Evolutionary conservation across 2,329 filamentous ascomycete species (phyloP), one percentile per base, ranked within the genome.

Genomic region (Xylariaceae sp.): DNA sequence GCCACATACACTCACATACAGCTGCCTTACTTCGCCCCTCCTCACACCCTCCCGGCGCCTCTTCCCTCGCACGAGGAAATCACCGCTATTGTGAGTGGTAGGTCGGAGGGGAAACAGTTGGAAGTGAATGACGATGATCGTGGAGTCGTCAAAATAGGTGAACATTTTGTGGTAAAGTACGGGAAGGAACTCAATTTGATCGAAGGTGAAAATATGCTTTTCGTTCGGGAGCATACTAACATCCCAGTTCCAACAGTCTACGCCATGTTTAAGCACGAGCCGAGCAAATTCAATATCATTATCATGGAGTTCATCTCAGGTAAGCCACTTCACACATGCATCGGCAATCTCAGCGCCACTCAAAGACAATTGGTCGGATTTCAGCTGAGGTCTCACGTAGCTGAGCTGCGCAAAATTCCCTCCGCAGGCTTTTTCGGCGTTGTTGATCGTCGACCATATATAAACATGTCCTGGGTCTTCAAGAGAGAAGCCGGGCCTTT

Each of bases 141-240:
- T 14, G 12, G 60, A 50, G 50, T 67, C 21, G 60, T 66, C 21
- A 48, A 45, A 40, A 54, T 70, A 32, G 59, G 57, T 18, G 18
- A 60, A 9, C 26, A 51, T 18, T 56, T 64, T 49, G 59, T 64
- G 6, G 65, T 67, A 10, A 70, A 68, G 59, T 69, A 63, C 59
- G 72, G 62, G 20, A 37, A 40, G 16, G 45, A 54, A 7, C 50
- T 71, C 44, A 50, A 64, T 26, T 60, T 70, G 6, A 51, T 67
- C 12, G 70, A 73, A 63, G 69, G 68, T 23, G 60, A 67, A 47
- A 72, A 69, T 49, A 71, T 73, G 70, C 54, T 70, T 2, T 71
- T 71, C 56, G 65, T 70, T 20, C 50, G 54, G 26, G 52, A 61
- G 42, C 47, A 54, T 14, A 70, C 67, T 19, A 62, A 45, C 44